A percentile compares a stretch with the other conserved stretches of the same genome.
Evolutionary conservation across 306 rosid species (phyloP).

Genomic region (Dicorynia guianensis): DNA sequence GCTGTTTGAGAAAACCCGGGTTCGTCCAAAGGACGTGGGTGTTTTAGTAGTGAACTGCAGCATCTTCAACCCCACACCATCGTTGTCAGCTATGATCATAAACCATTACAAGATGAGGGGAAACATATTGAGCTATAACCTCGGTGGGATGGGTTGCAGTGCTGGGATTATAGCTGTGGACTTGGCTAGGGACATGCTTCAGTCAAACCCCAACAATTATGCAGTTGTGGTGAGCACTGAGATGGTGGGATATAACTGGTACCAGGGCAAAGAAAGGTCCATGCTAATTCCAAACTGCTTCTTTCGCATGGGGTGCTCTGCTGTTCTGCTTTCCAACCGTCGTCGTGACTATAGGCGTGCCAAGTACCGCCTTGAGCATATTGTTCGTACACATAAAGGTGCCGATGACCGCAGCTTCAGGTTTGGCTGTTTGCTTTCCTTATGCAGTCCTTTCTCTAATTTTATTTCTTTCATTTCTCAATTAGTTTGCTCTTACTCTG

Average conservation of each 20-base stretch:
- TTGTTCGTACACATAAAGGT: conserved; percentile 94
- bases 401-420: conserved; percentile 97
- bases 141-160: conserved; percentile 98
- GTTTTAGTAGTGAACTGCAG: conserved; percentile 91
- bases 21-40: conserved; percentile 87
- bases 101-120: conserved; percentile 99
- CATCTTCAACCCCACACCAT: conserved; percentile 96
- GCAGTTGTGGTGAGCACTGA: conserved; percentile 96
- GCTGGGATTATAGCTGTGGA: conserved; percentile 90
- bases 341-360: conserved; percentile 78
- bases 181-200: conserved; percentile 85
- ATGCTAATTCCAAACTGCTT: conserved; percentile 91
- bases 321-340: conserved; percentile 85
- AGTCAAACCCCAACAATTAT: conserved; percentile 79
- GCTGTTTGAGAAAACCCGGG: conserved; percentile 78
- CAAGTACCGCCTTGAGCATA: conserved; percentile 88
- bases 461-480: background rate
- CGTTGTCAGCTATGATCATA: conserved; percentile 93
- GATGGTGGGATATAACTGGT: conserved; percentile 91
- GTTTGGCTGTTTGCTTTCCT: conserved; percentile 34
- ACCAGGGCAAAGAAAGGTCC: conserved; percentile 80
- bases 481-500: no score
- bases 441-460: background rate
- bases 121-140: conserved; percentile 85
- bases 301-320: conserved; percentile 98